phyloP scores from a whole-genome alignment of 2,329 filamentous ascomycete genomes.

The Atkinsonella texensis region DNA sequence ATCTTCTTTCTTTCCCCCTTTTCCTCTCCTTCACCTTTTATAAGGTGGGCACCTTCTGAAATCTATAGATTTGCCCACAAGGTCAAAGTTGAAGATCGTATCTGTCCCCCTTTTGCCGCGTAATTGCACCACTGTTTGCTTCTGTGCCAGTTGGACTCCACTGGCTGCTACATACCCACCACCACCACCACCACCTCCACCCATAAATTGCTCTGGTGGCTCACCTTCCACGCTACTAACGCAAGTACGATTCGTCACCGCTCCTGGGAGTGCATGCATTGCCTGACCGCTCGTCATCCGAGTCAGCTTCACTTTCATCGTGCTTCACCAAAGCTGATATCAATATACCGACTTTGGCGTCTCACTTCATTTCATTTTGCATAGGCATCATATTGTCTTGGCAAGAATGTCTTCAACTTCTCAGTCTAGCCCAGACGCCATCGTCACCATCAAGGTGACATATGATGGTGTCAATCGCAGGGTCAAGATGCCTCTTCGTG shows the following conservation, averaged over 20 bases:
- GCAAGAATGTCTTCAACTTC: slow-evolving; percentile 17
- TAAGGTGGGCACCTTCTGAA: background rate
- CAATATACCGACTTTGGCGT: background rate
- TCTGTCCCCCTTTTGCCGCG: background rate
- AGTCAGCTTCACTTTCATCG: background rate
- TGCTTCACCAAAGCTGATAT: background rate
- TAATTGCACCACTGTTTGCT: background rate
- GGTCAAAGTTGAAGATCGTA: background rate
- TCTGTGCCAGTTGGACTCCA: background rate
- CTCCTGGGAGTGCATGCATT: background rate
- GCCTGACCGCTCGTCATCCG: background rate
- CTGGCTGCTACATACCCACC: background rate
- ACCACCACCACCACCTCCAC: background rate
- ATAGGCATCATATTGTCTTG: background rate
- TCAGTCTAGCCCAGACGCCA: slow-evolving; percentile 15
- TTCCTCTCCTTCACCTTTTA: background rate
- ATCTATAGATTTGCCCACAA: background rate
- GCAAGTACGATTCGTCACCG: slow-evolving; percentile 2
- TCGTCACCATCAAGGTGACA: slow-evolving; percentile 74
- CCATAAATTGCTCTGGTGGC: background rate
- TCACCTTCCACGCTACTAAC: background rate
- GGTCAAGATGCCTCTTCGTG: slow-evolving; percentile 80
- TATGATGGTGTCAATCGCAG: slow-evolving; percentile 65
- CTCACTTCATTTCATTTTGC: background rate
- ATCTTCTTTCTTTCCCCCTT: background rate